These are phyloP conservation scores for Xylaria scruposa DNA, from an alignment of 495 filamentous ascomycete genomes.

Conservation along the genomic window DNA sequence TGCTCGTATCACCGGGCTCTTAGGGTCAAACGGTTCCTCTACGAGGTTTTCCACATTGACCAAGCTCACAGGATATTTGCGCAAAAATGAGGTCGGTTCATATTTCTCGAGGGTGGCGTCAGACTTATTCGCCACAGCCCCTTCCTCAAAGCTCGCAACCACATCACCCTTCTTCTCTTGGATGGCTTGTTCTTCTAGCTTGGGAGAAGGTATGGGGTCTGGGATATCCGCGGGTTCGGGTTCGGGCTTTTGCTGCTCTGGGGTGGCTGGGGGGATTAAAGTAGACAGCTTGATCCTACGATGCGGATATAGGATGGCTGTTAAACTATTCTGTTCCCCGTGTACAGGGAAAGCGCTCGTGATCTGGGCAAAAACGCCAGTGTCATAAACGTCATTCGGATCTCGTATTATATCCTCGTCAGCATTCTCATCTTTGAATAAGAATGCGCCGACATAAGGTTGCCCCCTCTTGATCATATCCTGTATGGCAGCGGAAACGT, in stretches of 20 bases:
- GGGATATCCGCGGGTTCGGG: conserved; percentile 54
- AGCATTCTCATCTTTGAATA: conserved; percentile 94
- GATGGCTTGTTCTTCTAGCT: conserved; percentile 51
- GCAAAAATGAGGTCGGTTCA: conserved; percentile 89
- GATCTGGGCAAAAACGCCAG: conserved; percentile 96
- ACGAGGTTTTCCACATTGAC: conserved; percentile 92
- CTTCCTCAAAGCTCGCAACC: conserved; percentile 96
- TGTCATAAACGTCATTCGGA: conserved; percentile 87
- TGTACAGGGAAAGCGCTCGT: conserved; percentile 91
- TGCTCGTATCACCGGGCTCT: conserved; percentile 82
- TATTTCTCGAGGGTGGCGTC: conserved; percentile 63
- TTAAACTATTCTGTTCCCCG: conserved; percentile 79
- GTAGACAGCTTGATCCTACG: conserved; percentile 89
- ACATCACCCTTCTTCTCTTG: conserved; percentile 86
- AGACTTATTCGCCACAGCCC: conserved; percentile 55
- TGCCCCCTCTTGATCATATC: conserved; percentile 99
- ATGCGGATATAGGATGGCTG: conserved; percentile 94
- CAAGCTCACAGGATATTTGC: conserved; percentile 87
- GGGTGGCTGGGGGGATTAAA: conserved; percentile 68
- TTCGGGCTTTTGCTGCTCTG: conserved; percentile 48
- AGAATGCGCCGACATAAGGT: conserved; percentile 94
- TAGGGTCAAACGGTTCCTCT: conserved; percentile 89
- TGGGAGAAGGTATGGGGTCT: conserved; percentile 58
- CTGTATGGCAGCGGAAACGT: conserved; percentile 86
- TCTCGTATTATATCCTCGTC: conserved; percentile 91